Evolutionary conservation across 148 eudicot species (phyloP).

Genomic region (Pharnaceum exiguum): DNA sequence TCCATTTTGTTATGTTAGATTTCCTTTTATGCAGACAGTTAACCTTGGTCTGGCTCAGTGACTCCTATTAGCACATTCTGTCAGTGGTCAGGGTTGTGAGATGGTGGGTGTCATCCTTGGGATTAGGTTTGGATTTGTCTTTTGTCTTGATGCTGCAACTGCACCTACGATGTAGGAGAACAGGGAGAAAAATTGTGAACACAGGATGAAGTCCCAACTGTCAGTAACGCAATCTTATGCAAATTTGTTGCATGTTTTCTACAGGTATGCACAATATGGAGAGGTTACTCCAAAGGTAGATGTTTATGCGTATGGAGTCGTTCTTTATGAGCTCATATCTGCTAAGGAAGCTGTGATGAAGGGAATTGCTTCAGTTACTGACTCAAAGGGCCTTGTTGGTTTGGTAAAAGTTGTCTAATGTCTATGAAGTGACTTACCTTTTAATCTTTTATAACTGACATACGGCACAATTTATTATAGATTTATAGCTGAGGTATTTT

Average conservation of each 20-base stretch:
- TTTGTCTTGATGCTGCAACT: no score
- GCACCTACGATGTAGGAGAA: no score
- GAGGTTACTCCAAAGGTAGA: conserved; percentile 88
- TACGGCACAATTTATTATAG: neutral
- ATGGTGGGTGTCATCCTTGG: no score
- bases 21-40: no score
- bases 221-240: neutral
- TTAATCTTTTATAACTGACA: neutral
- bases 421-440: neutral
- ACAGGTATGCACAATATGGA: conserved; percentile 86
- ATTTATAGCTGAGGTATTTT: neutral
- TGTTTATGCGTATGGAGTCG: conserved; percentile 96
- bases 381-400: conserved; percentile 84
- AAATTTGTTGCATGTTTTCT: no score
- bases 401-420: conserved; percentile 38
- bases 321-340: conserved; percentile 87
- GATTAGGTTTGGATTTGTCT: no score
- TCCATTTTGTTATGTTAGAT: no score
- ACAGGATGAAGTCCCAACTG: neutral
- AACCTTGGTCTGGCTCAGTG: no score
- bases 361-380: conserved; percentile 36
- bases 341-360: conserved; percentile 90
- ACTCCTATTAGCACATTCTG: no score
- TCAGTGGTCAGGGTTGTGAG: no score
- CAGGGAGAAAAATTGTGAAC: no score